Base-by-base conservation (phyloP, 768 basidiomycete genomes). In the Trametes maxima region DNA sequence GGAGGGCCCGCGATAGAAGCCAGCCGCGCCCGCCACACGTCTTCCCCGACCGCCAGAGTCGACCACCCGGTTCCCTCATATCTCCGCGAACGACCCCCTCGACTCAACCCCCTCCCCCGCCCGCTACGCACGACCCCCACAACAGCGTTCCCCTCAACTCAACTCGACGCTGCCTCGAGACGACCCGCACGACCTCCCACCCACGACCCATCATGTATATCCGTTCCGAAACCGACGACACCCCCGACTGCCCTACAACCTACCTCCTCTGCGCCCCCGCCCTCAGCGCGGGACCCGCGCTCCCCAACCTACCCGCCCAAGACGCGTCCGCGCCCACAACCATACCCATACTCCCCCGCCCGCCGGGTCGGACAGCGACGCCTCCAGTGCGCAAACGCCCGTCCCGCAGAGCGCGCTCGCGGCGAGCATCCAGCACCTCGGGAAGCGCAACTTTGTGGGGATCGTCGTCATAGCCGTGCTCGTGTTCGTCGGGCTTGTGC, bases 401-500 rank as follows among this genome's bases (percentile, higher is more conserved):
- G 54, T 49, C 14, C 50, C 54, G 22, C 45, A 43, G 37, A 28
- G 47, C 49, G 65, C 63, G 54, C 54, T 63, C 53, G 43, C 60
- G 37, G 13, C 52, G 22, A 49, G 21, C 35, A 56, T 54, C 33
- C 57, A 59, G 28, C 28, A 19, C 17, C 40, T 69, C 60, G 62
- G 45, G 14, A 61, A 60, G 36, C 60, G 60, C 58, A 70, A 71
- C 67, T 65, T 69, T 53, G 55, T 69, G 46, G 67, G 69, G 51
- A 56, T 73, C 54, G 60, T 70, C 67, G 57, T 69, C 56, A 57
- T 73, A 57, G 69, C 60, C 22, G 49, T 65, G 12, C 58, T 73
- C 58, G 65, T 66, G 59, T 42, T 68, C 54, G 61, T 71, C 52
- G 70, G 60, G 10, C 46, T 67, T 64, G 57, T 48, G 19, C 71